A percentile compares a stretch with the other conserved stretches of the same genome.
phyloP scores from a whole-genome alignment of 306 rosid genomes.

The Dryas octopetala region DNA sequence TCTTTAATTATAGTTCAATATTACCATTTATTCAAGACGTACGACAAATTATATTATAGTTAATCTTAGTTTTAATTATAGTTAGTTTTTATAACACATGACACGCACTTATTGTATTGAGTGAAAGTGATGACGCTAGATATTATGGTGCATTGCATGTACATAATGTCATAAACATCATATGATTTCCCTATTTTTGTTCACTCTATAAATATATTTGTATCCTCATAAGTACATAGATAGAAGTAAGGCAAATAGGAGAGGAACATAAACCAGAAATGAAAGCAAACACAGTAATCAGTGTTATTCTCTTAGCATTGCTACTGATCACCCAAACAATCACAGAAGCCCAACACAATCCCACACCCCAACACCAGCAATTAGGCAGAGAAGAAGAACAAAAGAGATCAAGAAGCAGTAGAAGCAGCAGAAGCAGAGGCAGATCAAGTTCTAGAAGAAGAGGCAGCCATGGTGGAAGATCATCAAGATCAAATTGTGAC shows the following conservation, averaged over 20 bases:
- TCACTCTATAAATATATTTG: no score
- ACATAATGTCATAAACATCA: no score
- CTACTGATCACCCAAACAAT: constrained; percentile 41
- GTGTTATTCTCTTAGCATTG: constrained; percentile 31
- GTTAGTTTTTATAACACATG: no score
- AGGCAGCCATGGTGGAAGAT: constrained; percentile 15
- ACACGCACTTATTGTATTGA: no score
- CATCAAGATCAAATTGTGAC: constrained; percentile 54
- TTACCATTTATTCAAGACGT: no score
- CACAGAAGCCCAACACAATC: constrained; percentile 27
- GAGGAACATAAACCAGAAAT: constrained; percentile 34
- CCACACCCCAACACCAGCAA: background rate
- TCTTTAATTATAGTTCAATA: no score
- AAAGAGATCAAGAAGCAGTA: constrained; percentile 26
- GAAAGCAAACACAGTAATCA: constrained; percentile 44
- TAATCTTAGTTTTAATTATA: no score
- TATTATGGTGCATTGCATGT: no score
- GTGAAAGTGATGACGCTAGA: no score
- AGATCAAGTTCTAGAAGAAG: constrained; percentile 10
- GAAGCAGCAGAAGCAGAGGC: constrained; percentile 13
- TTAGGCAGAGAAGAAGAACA: constrained; percentile 26
- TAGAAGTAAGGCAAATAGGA: background rate
- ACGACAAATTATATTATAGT: no score
- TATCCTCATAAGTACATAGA: background rate
- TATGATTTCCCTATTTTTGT: no score